Conservation (phyloP, 805 yeast species). For the Alloascoidea africana region DNA sequence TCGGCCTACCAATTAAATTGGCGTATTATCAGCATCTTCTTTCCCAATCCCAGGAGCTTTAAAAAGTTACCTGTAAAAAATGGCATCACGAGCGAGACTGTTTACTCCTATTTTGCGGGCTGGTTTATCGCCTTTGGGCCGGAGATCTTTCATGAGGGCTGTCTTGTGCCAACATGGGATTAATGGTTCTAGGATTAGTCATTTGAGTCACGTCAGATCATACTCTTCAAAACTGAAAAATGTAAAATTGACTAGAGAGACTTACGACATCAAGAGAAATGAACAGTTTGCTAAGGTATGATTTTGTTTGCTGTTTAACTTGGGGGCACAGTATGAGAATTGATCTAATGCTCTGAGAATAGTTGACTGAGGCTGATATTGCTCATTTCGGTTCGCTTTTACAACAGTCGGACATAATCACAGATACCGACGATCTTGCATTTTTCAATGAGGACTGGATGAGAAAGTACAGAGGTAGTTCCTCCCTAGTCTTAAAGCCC, state of each 20-base stretch:
- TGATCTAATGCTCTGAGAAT: background rate
- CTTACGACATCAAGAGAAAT: background rate
- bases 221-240: background rate
- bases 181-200: no score
- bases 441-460: conserved; percentile 86
- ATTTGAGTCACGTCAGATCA: background rate
- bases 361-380: background rate
- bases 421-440: conserved; percentile 47
- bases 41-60: no score
- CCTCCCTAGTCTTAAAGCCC: conserved; percentile 70
- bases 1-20: no score
- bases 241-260: background rate
- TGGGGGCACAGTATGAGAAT: background rate
- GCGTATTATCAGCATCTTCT: no score
- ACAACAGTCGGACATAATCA: conserved; percentile 15
- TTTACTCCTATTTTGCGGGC: no score
- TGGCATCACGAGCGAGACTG: no score
- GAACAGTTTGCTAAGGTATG: background rate
- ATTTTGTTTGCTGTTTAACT: background rate
- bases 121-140: no score
- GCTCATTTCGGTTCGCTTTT: background rate
- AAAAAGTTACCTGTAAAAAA: no score
- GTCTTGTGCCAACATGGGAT: no score
- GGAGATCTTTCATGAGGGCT: no score
- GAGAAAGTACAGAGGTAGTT: conserved; percentile 85